Percentiles rank a stretch among this genome's conserved stretches.
These are phyloP conservation scores for Hansenula lynferdii DNA, from an alignment of 1,139 yeast species.

Conservation along the genomic window DNA sequence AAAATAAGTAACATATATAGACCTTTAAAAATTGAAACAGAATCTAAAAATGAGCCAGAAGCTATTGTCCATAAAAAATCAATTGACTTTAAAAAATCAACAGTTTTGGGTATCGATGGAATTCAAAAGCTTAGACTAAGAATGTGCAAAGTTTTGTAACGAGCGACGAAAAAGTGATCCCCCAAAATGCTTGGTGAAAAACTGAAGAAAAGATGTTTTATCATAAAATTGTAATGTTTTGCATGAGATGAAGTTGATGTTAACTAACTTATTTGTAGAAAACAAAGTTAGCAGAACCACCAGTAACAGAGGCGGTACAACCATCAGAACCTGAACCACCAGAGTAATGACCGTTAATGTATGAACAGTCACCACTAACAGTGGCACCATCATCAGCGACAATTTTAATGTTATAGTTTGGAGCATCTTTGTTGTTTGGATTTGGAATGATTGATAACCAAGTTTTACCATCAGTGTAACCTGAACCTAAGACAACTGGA, in stretches of 20 bases:
- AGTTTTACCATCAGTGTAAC: constrained; percentile 70
- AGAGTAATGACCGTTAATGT: constrained; percentile 71
- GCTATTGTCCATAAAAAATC: no score
- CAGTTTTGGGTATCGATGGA: no score
- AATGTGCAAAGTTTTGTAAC: neutral
- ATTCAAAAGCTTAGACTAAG: neutral
- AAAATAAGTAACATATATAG: no score
- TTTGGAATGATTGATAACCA: constrained; percentile 93
- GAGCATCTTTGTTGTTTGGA: constrained; percentile 76
- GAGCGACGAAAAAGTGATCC: neutral
- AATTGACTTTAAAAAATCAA: no score
- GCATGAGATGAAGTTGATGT: no score
- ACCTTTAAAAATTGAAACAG: no score
- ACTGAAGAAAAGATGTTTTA: no score
- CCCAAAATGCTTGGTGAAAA: neutral
- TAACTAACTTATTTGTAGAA: constrained; percentile 25
- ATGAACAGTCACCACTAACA: constrained; percentile 73
- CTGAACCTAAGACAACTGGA: constrained; percentile 93
- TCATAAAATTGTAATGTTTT: no score
- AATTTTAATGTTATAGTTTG: constrained; percentile 85
- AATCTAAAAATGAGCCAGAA: neutral
- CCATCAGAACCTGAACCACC: constrained; percentile 69
- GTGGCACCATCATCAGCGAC: constrained; percentile 63
- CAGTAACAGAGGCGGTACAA: constrained; percentile 87
- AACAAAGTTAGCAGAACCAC: constrained; percentile 61